Evolutionary conservation across 202 grass and related monocot genomes (phyloP).

Genomic region (Carex sylvatica): DNA sequence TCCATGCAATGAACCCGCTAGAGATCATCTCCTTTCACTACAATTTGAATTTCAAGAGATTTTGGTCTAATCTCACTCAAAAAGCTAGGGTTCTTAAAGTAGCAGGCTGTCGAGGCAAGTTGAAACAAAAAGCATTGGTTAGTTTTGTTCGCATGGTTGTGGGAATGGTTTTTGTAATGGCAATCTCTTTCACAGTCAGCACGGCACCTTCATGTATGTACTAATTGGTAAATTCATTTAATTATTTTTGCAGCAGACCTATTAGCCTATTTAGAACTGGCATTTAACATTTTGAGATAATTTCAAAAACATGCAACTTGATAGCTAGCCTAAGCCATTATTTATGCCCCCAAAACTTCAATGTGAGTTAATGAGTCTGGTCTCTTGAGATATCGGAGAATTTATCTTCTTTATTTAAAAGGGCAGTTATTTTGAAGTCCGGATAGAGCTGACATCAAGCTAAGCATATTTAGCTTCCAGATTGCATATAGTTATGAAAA

Average conservation of each 20-base stretch:
- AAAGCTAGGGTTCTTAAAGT: conserved; percentile 22
- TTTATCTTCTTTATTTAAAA: not conserved
- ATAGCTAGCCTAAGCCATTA: not conserved
- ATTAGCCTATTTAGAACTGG: not conserved
- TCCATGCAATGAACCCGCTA: conserved; percentile 26
- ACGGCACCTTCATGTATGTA: conserved; percentile 59
- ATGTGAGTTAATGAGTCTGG: not conserved
- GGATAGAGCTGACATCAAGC: not conserved
- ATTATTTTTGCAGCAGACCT: not conserved
- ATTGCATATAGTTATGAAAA: not conserved
- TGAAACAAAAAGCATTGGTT: conserved; percentile 37
- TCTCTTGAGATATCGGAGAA: not conserved
- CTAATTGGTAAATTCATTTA: not conserved
- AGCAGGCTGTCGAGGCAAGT: conserved; percentile 20
- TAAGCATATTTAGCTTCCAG: not conserved
- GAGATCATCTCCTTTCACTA: conserved; percentile 35
- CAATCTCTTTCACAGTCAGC: conserved; percentile 52
- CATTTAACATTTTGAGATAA: not conserved
- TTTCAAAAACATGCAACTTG: not conserved
- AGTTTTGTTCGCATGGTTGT: conserved; percentile 41
- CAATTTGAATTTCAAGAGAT: conserved; percentile 30
- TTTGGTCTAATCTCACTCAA: conserved; percentile 20
- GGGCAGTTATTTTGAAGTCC: not conserved
- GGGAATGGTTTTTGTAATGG: conserved; percentile 52
- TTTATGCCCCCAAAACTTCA: not conserved